Evolutionary conservation across 1,139 yeast genomes (phyloP), one percentile per base, ranked within the genome.

Genomic region (Candida sojae): DNA sequence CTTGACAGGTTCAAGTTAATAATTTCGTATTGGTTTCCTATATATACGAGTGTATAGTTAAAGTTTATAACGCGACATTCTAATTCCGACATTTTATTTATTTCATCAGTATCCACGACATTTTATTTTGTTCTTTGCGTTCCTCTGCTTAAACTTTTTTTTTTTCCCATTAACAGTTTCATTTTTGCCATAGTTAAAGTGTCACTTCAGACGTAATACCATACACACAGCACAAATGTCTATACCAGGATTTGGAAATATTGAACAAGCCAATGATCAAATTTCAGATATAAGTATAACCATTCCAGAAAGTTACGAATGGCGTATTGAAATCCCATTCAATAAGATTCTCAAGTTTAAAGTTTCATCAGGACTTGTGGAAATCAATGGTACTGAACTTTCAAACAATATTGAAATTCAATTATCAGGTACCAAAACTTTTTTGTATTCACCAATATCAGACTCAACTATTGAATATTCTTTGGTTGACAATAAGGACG

Each of bases 381-480:
- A 93, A 67, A 79, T 92, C 17, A 90, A 88, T 67, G 99, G 99
- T 25, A 90, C 97, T 2, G 99, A 93, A 62, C 76, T 93, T 32
- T 89, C 97, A 2, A 71, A 76, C 33, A 90, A 88, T 51, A 77
- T 80, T 0, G 88, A 84, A 25, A 78, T 88, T 57, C 76, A 47
- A 77, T 85, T 71, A 61, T 74, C 61, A 77, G 93, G 71, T 26
- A 79, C 51, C 61, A 85, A 67, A 78, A 83, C 62, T 68, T 83
- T 58, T 75, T 83, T 56, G 52, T 93, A 49, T 77, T 79, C 73
- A 68, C 97, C 59, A 71, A 80, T 73, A 66, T 73, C 62, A 5
- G 64, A 62, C 31, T 77, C 83, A 49, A 69, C 65, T 30, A 46
- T 86, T 9, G 75, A 75, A 50, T 83, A 81, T 63, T 63, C 68